These are phyloP conservation scores for Naganishia cerealis DNA, from an alignment of 1,284 basidiomycete genomes.

Conservation along the genomic window DNA sequence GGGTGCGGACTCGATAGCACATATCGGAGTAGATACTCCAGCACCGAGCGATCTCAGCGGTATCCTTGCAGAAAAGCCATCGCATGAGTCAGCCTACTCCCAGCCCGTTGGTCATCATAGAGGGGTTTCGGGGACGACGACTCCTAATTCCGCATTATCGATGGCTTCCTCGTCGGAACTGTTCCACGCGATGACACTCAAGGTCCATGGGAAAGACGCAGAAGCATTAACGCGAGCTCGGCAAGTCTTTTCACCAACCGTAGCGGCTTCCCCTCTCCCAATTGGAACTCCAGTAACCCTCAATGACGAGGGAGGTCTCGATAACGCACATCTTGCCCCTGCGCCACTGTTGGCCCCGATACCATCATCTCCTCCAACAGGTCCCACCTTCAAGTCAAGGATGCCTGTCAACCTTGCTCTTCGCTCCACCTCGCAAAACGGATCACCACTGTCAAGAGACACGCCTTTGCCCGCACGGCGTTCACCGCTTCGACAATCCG, in stretches of 20 bases:
- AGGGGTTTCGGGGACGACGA: conserved; percentile 1
- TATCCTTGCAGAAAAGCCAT: background rate
- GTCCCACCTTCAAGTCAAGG: conserved; percentile 9
- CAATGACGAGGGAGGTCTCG: background rate
- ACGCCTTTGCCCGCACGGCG: background rate
- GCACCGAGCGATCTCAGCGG: background rate
- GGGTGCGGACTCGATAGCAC: background rate
- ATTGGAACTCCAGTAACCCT: background rate
- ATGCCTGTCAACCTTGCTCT: conserved; percentile 20
- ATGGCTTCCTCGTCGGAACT: conserved; percentile 22
- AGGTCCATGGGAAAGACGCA: conserved; percentile 9
- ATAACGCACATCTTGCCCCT: background rate
- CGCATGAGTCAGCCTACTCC: conserved; percentile 8
- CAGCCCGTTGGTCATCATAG: background rate
- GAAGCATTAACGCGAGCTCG: conserved; percentile 20
- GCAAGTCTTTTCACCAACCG: background rate
- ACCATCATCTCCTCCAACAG: background rate
- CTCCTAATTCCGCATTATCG: conserved; percentile 1
- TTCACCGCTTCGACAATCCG: conserved; percentile 12
- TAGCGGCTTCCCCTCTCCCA: too few species aligned
- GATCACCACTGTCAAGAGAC: background rate
- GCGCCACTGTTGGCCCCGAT: background rate
- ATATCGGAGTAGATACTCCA: background rate
- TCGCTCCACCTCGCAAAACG: background rate
- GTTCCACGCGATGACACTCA: conserved; percentile 17